Base-by-base conservation (phyloP, 2,329 filamentous ascomycete species). In the Venturia carpophila region DNA sequence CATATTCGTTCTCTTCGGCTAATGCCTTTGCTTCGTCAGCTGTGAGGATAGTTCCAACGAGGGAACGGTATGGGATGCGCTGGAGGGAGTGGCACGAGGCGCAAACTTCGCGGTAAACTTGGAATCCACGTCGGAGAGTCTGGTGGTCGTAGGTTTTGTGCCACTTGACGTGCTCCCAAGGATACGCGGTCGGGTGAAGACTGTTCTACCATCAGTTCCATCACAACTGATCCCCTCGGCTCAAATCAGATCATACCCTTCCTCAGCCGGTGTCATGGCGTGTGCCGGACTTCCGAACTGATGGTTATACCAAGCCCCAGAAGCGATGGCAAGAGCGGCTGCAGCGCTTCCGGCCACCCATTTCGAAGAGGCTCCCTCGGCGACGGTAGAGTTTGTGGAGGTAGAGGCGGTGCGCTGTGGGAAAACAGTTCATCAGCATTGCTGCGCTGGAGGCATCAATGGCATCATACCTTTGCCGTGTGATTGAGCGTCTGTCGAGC, bases 31-130 rank as follows among this genome's bases (percentile, higher is more conserved):
- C 94, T 84, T 99, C 94, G 74, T 97, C 92, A 75, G 96, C 91
- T 67, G 94, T 99, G 84, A 97, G 86, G 78, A 96, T 84, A 70
- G 86, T 86, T 77, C 94, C 94, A 74, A 99, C 94, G 68, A 97
- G 84, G 66, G 89, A 75, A 78, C 94, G 91, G 86, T 95, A 99
- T 67, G 94, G 93, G 67, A 99, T 87, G 82, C 94, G 91, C 79
- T 83, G 88, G 69, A 99, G 88, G 69, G 94, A 99, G 84, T 99
- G 94, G 86, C 94, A 99, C 73, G 91, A 91, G 68, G 92, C 87
- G 85, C 94, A 99, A 75, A 99, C 94, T 82, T 99, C 94, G 72
- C 89, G 91, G 85, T 99, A 99, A 76, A 99, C 94, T 82, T 96
- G 92, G 87, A 97, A 99, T 80, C 94, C 94, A 83, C 94, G 92